phyloP scores from a whole-genome alignment of 257 asterid species.

The Salvia miltiorrhiza region DNA sequence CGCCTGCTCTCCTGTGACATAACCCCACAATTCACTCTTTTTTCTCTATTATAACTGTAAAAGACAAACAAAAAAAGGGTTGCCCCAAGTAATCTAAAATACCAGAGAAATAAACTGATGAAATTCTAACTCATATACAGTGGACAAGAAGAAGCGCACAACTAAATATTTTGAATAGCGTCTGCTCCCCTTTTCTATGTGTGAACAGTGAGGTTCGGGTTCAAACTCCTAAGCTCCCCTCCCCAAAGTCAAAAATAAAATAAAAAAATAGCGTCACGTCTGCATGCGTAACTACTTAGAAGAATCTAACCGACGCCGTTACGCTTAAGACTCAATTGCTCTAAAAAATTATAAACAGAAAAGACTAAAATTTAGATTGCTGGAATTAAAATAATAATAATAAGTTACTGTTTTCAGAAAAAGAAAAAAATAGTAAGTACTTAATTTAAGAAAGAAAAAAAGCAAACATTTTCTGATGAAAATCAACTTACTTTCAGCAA shows the following conservation, averaged over 20 bases:
- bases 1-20: constrained; percentile 35
- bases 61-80: not conserved
- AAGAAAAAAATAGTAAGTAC: not conserved
- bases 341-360: too few species aligned
- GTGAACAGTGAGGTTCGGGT: too few species aligned
- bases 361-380: not conserved
- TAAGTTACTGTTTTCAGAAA: too few species aligned
- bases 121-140: not conserved
- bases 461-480: not conserved
- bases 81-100: not conserved
- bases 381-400: too few species aligned
- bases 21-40: not conserved
- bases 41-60: not conserved
- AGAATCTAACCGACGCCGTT: not conserved
- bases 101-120: too few species aligned
- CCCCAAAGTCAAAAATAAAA: too few species aligned
- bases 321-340: not conserved
- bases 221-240: too few species aligned
- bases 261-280: not conserved
- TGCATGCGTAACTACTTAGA: constrained; percentile 14
- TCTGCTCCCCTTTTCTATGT: too few species aligned
- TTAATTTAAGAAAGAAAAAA: not conserved
- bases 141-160: not conserved
- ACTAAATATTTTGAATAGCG: too few species aligned
- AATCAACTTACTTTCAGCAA: constrained; percentile 39